Evolutionary conservation across 1,284 basidiomycete species (phyloP), one percentile per base, ranked within the genome.

Genomic region (Phylloboletellus chloephorus): DNA sequence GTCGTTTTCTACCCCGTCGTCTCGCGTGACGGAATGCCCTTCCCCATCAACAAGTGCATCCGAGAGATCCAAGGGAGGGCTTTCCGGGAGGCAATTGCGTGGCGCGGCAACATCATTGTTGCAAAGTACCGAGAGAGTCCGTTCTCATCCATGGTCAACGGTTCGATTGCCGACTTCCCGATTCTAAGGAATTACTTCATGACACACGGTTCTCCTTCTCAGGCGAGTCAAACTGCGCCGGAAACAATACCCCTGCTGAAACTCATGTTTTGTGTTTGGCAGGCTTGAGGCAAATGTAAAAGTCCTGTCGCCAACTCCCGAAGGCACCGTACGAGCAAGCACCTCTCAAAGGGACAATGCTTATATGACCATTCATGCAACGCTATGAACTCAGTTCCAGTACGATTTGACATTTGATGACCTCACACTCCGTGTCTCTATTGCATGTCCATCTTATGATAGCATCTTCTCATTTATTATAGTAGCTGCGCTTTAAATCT

Each of bases 161-260:
- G 76, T 24, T 78, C 81, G 17, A 88, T 87, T 74, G 79, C 84
- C 22, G 85, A 88, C 54, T 88, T 85, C 49, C 81, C 84, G 2
- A 73, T 88, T 48, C 61, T 88, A 50, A 80, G 82, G 58, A 88
- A 88, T 59, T 87, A 79, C 56, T 72, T 88, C 41, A 64, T 77
- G 52, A 82, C 75, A 39, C 79, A 81, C 55, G 69, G 69, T 26
- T 72, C 72, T 16, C 76, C 78, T 49, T 23, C 37, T 32, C 52
- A 64, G 52, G 68, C 57, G 55, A 52, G 59, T 55, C 53, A 48
- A 40, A 54, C 49, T 53, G 42, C 47, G 46, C 46, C 35, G 39
- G 45, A 42, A 49, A 41, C 22, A 19, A 46, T 28, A 38, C 39
- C 50, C 43, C 50, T 38, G 39, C 53, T 53, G 47, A 41, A 43